Conservation (phyloP, 306 rosid genomes). For the Psophocarpus tetragonolobus region DNA sequence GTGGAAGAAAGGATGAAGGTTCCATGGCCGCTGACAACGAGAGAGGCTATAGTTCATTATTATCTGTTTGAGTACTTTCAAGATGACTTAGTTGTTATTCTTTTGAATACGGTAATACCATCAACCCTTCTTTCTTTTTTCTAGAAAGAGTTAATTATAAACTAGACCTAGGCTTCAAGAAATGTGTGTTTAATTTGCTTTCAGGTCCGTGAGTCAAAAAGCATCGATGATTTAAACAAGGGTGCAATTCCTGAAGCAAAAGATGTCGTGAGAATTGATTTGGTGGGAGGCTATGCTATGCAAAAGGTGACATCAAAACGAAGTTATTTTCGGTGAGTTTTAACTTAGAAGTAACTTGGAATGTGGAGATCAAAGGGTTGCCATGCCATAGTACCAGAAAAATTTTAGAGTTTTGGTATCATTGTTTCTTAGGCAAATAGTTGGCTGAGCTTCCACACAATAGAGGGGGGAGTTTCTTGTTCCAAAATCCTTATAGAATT, state of each 20-base stretch:
- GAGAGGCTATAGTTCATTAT: conserved; percentile 82
- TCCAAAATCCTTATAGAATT: no score
- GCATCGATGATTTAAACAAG: conserved; percentile 50
- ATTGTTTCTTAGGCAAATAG: not conserved
- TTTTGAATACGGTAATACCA: conserved; percentile 74
- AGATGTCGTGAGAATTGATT: conserved; percentile 73
- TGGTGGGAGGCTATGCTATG: conserved; percentile 92
- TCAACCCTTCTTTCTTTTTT: conserved; percentile 1
- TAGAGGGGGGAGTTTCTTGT: no score
- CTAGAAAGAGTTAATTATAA: not conserved
- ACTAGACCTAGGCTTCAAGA: conserved; percentile 29
- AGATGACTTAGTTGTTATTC: conserved; percentile 76
- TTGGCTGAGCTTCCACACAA: not conserved
- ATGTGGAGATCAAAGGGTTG: not conserved
- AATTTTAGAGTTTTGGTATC: not conserved
- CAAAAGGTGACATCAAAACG: conserved; percentile 85
- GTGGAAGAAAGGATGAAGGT: conserved; percentile 93
- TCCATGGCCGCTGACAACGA: conserved; percentile 89
- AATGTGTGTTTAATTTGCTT: conserved; percentile 24
- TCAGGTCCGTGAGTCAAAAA: conserved; percentile 64
- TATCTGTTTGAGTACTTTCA: conserved; percentile 83
- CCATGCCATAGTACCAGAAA: not conserved
- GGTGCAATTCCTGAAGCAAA: conserved; percentile 65
- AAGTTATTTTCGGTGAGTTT: conserved; percentile 90
- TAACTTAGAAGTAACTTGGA: not conserved